Percentiles rank a stretch among this genome's conserved stretches.
phyloP scores from a whole-genome alignment of 116 monocot species.

The Phalaenopsis hybrid region DNA sequence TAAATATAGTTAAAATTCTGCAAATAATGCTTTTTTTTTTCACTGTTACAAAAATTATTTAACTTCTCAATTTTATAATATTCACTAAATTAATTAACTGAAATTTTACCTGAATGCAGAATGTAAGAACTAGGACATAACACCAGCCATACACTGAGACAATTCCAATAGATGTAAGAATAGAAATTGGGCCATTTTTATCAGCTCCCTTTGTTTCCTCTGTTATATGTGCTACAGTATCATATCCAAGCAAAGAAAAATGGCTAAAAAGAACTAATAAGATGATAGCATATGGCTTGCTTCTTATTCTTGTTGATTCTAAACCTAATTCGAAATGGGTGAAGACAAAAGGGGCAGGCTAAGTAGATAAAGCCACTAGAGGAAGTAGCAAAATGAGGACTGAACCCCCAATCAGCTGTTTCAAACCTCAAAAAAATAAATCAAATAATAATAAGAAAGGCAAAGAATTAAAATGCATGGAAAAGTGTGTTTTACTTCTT shows the following conservation, averaged over 20 bases:
- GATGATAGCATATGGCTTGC: conserved; percentile 53
- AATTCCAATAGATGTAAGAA: conserved; percentile 65
- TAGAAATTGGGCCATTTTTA: conserved; percentile 69
- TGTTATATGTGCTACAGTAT: conserved; percentile 75
- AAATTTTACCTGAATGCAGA: conserved; percentile 44
- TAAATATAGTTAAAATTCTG: conserved; percentile 58
- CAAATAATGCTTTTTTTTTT: neutral
- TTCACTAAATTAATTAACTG: no score
- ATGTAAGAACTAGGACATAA: conserved; percentile 69
- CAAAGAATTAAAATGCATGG: neutral
- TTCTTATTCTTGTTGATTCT: conserved; percentile 51
- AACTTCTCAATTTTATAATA: neutral
- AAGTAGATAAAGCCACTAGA: conserved; percentile 39
- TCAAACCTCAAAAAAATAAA: neutral
- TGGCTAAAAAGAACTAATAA: conserved; percentile 66
- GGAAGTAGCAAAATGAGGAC: conserved; percentile 73
- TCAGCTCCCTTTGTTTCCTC: conserved; percentile 85
- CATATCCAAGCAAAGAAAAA: conserved; percentile 72
- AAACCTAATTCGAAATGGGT: conserved; percentile 43
- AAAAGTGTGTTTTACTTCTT: neutral
- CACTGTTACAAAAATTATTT: neutral
- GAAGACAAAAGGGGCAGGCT: conserved; percentile 52
- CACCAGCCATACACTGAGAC: conserved; percentile 66
- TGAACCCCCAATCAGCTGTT: conserved; percentile 59
- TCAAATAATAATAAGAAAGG: neutral